Conservation (phyloP, 306 rosid species). For the Calophaca sinica region DNA sequence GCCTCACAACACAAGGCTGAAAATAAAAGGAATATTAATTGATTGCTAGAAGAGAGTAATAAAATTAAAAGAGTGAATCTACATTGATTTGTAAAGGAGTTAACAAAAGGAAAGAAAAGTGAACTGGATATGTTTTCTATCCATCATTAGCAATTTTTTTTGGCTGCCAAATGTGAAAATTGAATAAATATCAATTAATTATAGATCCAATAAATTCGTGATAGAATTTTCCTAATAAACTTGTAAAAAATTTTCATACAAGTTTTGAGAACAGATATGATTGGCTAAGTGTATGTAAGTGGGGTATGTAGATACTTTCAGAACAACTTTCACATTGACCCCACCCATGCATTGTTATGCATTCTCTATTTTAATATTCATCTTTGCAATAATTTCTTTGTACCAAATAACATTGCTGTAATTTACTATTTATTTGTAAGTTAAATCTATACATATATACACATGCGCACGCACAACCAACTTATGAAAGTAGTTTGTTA, state of each 20-base stretch:
- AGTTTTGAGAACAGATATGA: too few species aligned
- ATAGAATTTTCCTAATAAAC: not conserved
- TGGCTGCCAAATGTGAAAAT: conserved; percentile 15
- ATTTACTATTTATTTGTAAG: too few species aligned
- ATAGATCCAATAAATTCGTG: conserved; percentile 22
- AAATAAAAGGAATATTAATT: conserved; percentile 9
- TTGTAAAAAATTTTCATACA: not conserved
- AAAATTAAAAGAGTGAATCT: conserved; percentile 10
- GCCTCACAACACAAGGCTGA: conserved; percentile 10
- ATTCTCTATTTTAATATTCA: too few species aligned
- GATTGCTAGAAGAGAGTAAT: conserved; percentile 30
- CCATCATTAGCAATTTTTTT: conserved; percentile 26
- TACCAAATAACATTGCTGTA: too few species aligned
- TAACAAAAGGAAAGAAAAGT: conserved; percentile 8
- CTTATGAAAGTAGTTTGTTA: too few species aligned
- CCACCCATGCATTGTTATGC: too few species aligned
- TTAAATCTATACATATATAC: too few species aligned
- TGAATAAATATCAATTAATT: not conserved
- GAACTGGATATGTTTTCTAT: conserved; percentile 15
- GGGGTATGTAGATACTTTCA: too few species aligned
- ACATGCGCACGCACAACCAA: too few species aligned
- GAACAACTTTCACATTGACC: too few species aligned
- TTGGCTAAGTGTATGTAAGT: too few species aligned
- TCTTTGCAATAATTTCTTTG: too few species aligned
- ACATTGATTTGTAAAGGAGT: conserved; percentile 8